Evolutionary conservation across 2,329 filamentous ascomycete genomes (phyloP).

Genomic region (Raffaelea deltoideospora): DNA sequence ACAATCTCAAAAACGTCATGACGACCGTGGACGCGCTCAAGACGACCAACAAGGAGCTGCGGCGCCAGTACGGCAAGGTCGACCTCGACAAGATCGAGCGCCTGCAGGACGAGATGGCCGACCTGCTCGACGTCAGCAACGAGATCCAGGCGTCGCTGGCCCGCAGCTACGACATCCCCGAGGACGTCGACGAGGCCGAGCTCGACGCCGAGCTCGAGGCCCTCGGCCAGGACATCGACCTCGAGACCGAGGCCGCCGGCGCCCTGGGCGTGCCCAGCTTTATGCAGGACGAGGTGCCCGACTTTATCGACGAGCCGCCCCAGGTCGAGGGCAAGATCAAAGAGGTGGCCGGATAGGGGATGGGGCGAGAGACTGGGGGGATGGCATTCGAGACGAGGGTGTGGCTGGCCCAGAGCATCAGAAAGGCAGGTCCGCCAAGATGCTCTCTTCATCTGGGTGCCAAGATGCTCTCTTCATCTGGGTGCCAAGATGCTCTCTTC

Average conservation of each 20-base stretch:
- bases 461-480: too few relatives aligned
- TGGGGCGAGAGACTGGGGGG: too few relatives aligned
- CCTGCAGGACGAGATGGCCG: conserved; percentile 98
- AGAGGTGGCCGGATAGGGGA: conserved; percentile 6
- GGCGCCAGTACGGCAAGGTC: conserved; percentile 91
- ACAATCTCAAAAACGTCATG: conserved; percentile 97
- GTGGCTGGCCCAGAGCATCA: too few relatives aligned
- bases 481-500: too few relatives aligned
- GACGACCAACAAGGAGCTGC: conserved; percentile 83
- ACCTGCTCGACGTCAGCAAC: conserved; percentile 92
- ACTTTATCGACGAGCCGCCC: conserved; percentile 88
- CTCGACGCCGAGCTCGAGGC: conserved; percentile 93
- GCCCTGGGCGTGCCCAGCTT: conserved; percentile 61
- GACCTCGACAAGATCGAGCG: conserved; percentile 95
- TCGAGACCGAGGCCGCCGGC: conserved; percentile 51
- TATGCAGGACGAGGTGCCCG: conserved; percentile 75
- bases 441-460: too few relatives aligned
- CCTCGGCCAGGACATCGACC: conserved; percentile 81
- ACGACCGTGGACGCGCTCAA: conserved; percentile 96
- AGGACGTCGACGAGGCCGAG: conserved; percentile 94
- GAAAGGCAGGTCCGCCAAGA: too few relatives aligned
- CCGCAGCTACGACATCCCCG: conserved; percentile 82
- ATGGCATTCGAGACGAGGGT: too few relatives aligned
- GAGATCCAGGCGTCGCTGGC: conserved; percentile 94
- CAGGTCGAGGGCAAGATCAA: conserved; percentile 10